phyloP scores from a whole-genome alignment of 257 asterid species.

The Pogostemon cablin region DNA sequence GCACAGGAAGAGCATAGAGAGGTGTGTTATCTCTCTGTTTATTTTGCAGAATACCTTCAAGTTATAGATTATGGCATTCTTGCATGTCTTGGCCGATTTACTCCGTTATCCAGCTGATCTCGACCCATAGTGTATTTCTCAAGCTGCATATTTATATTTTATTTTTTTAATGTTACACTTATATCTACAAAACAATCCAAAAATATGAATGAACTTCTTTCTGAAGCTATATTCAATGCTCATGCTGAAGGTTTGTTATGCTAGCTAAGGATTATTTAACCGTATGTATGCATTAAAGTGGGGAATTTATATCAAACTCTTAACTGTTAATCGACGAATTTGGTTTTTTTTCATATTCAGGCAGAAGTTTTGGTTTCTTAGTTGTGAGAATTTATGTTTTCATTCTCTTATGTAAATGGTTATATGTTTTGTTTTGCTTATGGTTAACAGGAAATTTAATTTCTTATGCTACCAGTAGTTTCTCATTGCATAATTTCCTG shows the following conservation, averaged over 20 bases:
- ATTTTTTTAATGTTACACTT: neutral
- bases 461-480: neutral
- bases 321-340: slow-evolving; percentile 2
- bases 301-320: neutral
- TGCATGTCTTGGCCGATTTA: slow-evolving; percentile 17
- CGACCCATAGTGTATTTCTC: neutral
- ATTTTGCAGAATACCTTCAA: slow-evolving; percentile 8
- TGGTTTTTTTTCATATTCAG: neutral
- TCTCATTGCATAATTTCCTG: neutral
- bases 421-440: neutral
- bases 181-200: slow-evolving; percentile 5
- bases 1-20: slow-evolving; percentile 97
- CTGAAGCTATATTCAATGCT: slow-evolving; percentile 1
- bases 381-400: neutral
- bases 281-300: neutral
- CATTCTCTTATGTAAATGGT: neutral
- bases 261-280: slow-evolving; percentile 13
- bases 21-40: slow-evolving; percentile 48
- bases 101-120: slow-evolving; percentile 11
- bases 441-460: slow-evolving; percentile 16
- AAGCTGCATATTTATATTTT: neutral
- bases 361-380: slow-evolving; percentile 6
- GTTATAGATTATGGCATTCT: slow-evolving; percentile 4
- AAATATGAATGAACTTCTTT: neutral
- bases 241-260: slow-evolving; percentile 2